Conservation (phyloP, 805 yeast species). For the Ogataea ganodermae region DNA sequence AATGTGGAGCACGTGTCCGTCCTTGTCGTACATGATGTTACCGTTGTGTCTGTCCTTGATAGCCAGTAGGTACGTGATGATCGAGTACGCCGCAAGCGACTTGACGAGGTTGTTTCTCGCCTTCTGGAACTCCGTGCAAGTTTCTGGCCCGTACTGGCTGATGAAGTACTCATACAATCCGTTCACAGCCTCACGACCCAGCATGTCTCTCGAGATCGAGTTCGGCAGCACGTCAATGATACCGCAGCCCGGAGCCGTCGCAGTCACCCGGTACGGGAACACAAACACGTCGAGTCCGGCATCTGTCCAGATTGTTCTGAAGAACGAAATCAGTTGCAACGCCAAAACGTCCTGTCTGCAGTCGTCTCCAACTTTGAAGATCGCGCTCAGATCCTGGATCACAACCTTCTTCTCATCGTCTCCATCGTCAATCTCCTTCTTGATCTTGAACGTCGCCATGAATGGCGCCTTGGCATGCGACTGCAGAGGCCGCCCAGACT, state of each 20-base stretch:
- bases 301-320: constrained; percentile 85
- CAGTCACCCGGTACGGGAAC: constrained; percentile 93
- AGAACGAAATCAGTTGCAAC: constrained; percentile 85
- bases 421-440: constrained; percentile 53
- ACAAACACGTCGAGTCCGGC: constrained; percentile 89
- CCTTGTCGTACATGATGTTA: constrained; percentile 92
- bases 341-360: constrained; percentile 97
- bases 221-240: constrained; percentile 97
- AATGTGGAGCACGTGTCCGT: constrained; percentile 93
- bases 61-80: constrained; percentile 86
- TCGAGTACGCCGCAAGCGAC: constrained; percentile 91
- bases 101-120: constrained; percentile 93
- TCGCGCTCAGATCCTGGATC: constrained; percentile 73
- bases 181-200: constrained; percentile 98
- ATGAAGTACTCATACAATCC: constrained; percentile 91
- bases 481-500: constrained; percentile 91
- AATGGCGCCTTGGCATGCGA: constrained; percentile 99
- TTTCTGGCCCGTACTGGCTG: constrained; percentile 93
- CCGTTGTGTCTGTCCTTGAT: constrained; percentile 99
- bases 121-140: constrained; percentile 81
- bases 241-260: constrained; percentile 99
- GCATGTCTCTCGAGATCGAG: constrained; percentile 94
- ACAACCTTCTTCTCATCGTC: constrained; percentile 29
- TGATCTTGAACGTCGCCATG: constrained; percentile 91
- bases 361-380: constrained; percentile 98